Base-by-base conservation (phyloP, 257 asterid genomes). In the Solanum neorickii region DNA sequence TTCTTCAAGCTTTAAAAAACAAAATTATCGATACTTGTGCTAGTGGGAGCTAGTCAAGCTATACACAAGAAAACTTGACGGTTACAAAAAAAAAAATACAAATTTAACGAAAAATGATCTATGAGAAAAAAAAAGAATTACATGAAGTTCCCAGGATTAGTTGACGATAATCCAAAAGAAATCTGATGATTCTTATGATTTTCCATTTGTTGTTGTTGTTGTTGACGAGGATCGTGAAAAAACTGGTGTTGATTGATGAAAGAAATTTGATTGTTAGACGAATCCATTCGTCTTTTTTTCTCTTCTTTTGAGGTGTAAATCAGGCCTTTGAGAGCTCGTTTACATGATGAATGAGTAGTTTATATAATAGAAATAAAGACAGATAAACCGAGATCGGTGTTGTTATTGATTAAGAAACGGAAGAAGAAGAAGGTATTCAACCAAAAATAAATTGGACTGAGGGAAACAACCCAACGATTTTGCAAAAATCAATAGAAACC, bases 101-200 rank as follows among this genome's bases (percentile, higher is more conserved):
- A 52, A 16, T 9, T 41, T 4, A 3, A 42, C 46, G 1, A 52
- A 52, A 52, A 52, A 52, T 52, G 3, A 56, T 18, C 65, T 6
- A 52, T 7, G 23, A 65, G 39, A 56, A 23, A 27, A 37, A 5
- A 14, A 20, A 39, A 3, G 35, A 5, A 39, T 83, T 92, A 93
- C 98, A 96, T 88, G 93, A 89, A 94, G 88, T 78, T 87, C 35
- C 87, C 88, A 9, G 96, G 97, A 88, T 0, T 95, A 56, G 87
- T 12, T 88, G 98, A 56, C 91, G 91, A 92, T 95, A 92, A 92
- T 80, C 93, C 96, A 70, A 94, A 94, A 5, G 98, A 91, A 35
- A 93, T 95, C 89, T 94, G 97, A 88, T 72, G 44, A 76, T 42
- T 13, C 29, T 46, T 42, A 13, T 92, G 90, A 76, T 73, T 89